Evolutionary conservation across 441 rosid species (phyloP).

Genomic region (Adansonia grandidieri): DNA sequence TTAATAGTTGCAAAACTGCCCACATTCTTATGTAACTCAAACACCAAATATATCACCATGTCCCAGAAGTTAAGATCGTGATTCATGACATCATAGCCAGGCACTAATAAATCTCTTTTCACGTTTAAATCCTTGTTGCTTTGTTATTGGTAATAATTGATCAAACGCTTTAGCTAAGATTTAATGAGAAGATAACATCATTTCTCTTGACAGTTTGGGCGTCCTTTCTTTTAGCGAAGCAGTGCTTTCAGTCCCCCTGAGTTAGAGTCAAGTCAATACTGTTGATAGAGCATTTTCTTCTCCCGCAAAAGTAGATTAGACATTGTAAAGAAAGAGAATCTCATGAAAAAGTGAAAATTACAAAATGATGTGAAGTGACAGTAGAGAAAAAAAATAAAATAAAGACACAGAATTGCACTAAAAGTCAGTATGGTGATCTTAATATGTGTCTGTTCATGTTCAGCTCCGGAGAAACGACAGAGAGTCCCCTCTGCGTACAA

Average conservation of each 20-base stretch:
- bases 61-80: neutral
- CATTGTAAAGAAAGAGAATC: neutral
- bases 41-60: neutral
- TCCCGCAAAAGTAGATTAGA: slow-evolving; percentile 11
- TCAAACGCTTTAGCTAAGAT: neutral
- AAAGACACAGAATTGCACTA: neutral
- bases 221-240: neutral
- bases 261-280: no score
- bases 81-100: neutral
- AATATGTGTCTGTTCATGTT: slow-evolving; percentile 35
- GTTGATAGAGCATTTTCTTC: slow-evolving; percentile 17
- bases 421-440: slow-evolving; percentile 33
- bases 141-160: neutral
- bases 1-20: slow-evolving; percentile 8
- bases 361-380: slow-evolving; percentile 40
- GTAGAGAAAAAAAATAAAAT: slow-evolving; percentile 16
- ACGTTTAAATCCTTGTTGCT: neutral
- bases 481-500: slow-evolving; percentile 60
- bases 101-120: neutral
- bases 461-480: slow-evolving; percentile 58
- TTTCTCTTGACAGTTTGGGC: neutral
- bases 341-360: neutral
- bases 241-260: neutral
- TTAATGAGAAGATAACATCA: neutral
- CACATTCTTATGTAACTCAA: neutral